Percentiles rank a stretch among this genome's conserved stretches.
phyloP scores from a whole-genome alignment of 352 stramenopile genomes.

The Blastocystis sp. region DNA sequence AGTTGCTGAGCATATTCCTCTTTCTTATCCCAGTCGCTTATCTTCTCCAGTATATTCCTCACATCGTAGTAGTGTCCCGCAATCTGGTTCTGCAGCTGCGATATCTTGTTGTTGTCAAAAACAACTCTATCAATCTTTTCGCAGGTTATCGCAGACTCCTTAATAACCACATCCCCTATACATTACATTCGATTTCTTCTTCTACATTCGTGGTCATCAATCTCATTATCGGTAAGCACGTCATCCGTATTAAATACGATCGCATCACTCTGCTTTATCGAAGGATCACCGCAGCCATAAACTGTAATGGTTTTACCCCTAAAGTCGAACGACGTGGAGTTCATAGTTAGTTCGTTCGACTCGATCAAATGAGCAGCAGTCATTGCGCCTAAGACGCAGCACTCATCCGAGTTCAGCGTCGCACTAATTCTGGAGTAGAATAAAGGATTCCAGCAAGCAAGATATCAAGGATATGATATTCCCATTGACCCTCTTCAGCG shows the following conservation, averaged over 20 bases:
- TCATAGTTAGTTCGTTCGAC: not conserved
- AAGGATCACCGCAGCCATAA: not conserved
- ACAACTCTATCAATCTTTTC: not conserved
- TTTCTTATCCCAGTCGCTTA: not conserved
- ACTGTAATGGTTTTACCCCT: not conserved
- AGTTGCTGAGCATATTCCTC: no score
- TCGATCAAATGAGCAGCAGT: not conserved
- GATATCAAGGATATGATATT: slow-evolving; percentile 1
- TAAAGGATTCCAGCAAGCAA: not conserved
- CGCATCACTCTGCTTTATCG: not conserved
- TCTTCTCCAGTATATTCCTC: not conserved
- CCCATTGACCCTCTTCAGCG: not conserved
- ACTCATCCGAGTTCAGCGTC: not conserved
- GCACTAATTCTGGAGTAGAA: not conserved
- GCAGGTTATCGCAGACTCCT: not conserved
- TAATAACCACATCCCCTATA: not conserved
- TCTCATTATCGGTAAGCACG: no score
- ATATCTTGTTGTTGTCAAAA: not conserved
- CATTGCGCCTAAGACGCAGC: not conserved
- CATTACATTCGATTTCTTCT: not conserved
- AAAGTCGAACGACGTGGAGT: not conserved
- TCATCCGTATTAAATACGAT: not conserved
- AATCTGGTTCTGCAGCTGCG: not conserved
- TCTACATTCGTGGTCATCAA: no score
- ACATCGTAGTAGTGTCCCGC: not conserved